Base-by-base conservation (phyloP, 2,329 filamentous ascomycete genomes). In the Macrophomina tecta region DNA sequence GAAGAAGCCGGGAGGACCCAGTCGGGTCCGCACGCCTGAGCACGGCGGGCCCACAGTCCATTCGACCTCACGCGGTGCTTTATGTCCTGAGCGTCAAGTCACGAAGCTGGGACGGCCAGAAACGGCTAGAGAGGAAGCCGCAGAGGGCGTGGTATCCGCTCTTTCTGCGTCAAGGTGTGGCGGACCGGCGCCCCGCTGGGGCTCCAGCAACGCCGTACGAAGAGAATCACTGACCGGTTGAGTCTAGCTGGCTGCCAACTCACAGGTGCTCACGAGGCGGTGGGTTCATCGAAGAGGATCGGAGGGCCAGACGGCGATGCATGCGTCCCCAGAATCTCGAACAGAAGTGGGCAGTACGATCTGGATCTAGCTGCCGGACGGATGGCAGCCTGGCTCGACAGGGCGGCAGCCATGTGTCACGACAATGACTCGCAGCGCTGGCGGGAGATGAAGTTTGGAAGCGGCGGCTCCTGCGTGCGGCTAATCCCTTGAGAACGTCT, bases 1-100 rank as follows among this genome's bases (percentile, higher is more conserved):
- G 52, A 30, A 56, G 63, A 65, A 65, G 63, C 63, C 63, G 63
- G 63, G 63, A 65, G 51, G 63, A 56, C 63, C 63, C 63, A 48
- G 63, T 48, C 38, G 51, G 63, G 42, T 8, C 42, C 58, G 45
- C 5, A 49, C 58, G 58, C 58, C 58, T 5, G n/a, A 46, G 45
- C 58, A 23, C 42, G 32, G 45, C 45, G 32, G 42, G 11, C n/a
- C 42, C n/a, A 23, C 16, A 32, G 58, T 32, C 42, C 58, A 30
- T 23, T 28, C 58, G 46, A 14, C 58, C 58, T 62, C 58, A 62
- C 58, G 58, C 58, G 58, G 8, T 62, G 58, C 58, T 5, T 9
- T 16, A 8, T 7, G 58, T 49, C 58, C 58, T 62, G 58, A 62
- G 58, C 58, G 58, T 30, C 58, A 23, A 45, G 58, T 62, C 58